Conservation (phyloP, 2,329 filamentous ascomycete genomes). For the Scedosporium apiospermum region DNA sequence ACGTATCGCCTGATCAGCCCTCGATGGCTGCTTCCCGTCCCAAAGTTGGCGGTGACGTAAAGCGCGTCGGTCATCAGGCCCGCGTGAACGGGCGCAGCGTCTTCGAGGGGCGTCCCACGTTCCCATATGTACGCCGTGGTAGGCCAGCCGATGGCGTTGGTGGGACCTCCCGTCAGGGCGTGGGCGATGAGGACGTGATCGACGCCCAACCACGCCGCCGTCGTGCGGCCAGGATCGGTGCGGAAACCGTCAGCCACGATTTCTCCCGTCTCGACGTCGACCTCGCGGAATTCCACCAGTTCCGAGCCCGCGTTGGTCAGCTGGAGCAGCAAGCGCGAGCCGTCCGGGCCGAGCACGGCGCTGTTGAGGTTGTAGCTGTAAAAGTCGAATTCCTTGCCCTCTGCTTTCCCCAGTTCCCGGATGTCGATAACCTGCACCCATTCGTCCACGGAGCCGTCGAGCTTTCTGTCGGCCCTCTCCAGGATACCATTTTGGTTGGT, state of each 20-base stretch:
- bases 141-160: not conserved
- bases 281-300: not conserved
- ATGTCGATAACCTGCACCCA: not conserved
- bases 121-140: constrained; percentile 1
- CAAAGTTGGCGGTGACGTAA: not conserved
- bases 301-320: constrained; percentile 2
- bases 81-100: not conserved
- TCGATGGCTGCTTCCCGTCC: not conserved
- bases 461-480: not conserved
- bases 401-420: not conserved
- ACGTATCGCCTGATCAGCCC: not conserved
- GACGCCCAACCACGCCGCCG: not conserved
- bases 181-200: constrained; percentile 5
- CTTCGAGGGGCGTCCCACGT: not conserved
- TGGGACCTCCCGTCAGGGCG: not conserved
- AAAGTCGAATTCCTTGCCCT: not conserved
- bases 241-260: not conserved
- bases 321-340: not conserved
- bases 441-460: not conserved
- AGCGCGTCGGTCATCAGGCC: not conserved
- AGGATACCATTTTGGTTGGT: not conserved
- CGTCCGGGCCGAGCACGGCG: not conserved
- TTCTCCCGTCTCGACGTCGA: not conserved
- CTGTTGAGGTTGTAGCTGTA: not conserved
- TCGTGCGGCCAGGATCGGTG: not conserved